phyloP scores from a whole-genome alignment of 805 yeast genomes.

The Naumovozyma dairenensis region DNA sequence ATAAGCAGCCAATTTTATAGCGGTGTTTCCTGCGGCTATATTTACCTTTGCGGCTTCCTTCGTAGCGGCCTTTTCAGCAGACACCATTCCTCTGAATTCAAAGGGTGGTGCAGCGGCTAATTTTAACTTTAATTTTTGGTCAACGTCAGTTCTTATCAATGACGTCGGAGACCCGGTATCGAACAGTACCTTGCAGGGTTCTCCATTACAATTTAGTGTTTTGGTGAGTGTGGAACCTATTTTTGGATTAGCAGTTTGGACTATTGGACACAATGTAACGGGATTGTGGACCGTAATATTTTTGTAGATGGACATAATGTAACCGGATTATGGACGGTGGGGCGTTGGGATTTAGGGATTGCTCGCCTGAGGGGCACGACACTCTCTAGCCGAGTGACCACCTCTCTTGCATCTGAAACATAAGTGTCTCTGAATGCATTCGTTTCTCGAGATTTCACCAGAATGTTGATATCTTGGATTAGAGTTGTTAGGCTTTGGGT shows the following conservation, averaged over 20 bases:
- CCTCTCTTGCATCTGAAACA: constrained; percentile 2
- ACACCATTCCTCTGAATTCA: constrained; percentile 1
- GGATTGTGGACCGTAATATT: no score
- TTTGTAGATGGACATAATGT: no score
- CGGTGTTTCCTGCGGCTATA: neutral
- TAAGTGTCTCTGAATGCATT: constrained; percentile 1
- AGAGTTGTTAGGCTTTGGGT: neutral
- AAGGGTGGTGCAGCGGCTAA: constrained; percentile 1
- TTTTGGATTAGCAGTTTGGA: neutral
- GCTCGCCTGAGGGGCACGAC: neutral
- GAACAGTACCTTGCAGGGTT: neutral
- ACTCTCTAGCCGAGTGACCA: constrained; percentile 1
- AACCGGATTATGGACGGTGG: no score
- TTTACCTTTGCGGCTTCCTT: neutral
- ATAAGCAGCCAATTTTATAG: constrained; percentile 1
- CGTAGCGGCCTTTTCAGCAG: neutral
- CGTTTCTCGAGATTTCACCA: no score
- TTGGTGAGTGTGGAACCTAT: neutral
- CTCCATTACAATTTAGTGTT: neutral
- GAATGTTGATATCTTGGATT: neutral
- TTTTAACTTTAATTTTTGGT: neutral
- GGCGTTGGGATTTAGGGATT: no score
- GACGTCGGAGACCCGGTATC: constrained; percentile 5
- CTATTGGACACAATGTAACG: neutral
- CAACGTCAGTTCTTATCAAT: constrained; percentile 3